Evolutionary conservation across 441 rosid genomes (phyloP).

Genomic region (Dalechampia spathulata): DNA sequence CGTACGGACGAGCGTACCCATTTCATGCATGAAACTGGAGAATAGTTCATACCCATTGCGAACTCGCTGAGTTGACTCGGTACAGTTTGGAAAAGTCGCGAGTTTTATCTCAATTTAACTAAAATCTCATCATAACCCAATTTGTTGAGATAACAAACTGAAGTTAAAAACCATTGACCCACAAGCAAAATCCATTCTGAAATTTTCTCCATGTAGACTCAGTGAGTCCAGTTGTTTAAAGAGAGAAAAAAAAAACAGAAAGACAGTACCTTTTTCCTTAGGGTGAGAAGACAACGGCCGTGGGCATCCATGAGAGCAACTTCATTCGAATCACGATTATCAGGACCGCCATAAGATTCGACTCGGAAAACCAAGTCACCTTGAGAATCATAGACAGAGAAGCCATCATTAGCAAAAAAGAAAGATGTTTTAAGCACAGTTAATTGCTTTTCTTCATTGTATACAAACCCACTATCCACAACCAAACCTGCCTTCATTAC

Average conservation of each 20-base stretch:
- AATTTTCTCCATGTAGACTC: too few species aligned
- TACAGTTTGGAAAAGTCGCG: too few species aligned
- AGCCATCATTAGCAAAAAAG: constrained; percentile 37
- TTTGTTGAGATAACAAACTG: too few species aligned
- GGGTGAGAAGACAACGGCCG: constrained; percentile 36
- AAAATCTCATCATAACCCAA: too few species aligned
- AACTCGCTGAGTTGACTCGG: too few species aligned
- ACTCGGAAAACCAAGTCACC: constrained; percentile 25
- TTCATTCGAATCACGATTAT: constrained; percentile 21
- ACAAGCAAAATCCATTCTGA: too few species aligned
- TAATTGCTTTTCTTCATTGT: constrained; percentile 20
- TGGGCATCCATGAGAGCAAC: constrained; percentile 36
- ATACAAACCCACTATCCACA: constrained; percentile 28
- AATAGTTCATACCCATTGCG: too few species aligned
- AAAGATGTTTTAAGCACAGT: constrained; percentile 29
- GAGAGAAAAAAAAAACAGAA: neutral
- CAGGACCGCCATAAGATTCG: constrained; percentile 32
- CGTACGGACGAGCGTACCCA: too few species aligned
- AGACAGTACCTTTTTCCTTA: constrained; percentile 25
- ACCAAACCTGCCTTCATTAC: constrained; percentile 4
- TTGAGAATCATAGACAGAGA: constrained; percentile 23
- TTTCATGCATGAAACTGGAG: too few species aligned
- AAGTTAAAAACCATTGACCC: too few species aligned
- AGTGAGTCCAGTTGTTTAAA: too few species aligned
- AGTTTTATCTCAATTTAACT: too few species aligned